phyloP scores from a whole-genome alignment of 345 rosid species.

The Nephelium lappaceum region DNA sequence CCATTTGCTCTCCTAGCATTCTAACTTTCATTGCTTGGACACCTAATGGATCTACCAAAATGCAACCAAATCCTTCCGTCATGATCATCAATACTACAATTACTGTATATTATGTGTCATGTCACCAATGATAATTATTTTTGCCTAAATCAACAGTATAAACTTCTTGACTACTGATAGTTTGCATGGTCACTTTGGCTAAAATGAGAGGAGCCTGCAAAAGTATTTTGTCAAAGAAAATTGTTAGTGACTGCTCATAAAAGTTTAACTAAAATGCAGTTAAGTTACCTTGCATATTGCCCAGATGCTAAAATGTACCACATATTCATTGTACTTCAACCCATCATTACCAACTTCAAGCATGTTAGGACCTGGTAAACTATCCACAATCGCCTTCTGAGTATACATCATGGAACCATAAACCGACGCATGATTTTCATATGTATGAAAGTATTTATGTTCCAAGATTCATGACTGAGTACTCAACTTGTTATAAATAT shows the following conservation, averaged over 20 bases:
- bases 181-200: conserved; percentile 35
- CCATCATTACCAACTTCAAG: conserved; percentile 49
- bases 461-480: too few relatives aligned
- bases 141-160: conserved; percentile 54
- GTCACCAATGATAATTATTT: background rate
- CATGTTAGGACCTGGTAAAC: conserved; percentile 41
- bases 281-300: conserved; percentile 36
- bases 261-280: background rate
- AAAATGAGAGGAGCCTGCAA: conserved; percentile 47
- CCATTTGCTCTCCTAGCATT: conserved; percentile 45
- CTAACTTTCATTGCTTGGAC: conserved; percentile 59
- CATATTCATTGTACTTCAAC: conserved; percentile 41
- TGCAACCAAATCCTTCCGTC: background rate
- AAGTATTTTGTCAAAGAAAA: background rate
- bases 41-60: conserved; percentile 39
- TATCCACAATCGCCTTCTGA: too few relatives aligned
- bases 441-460: too few relatives aligned
- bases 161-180: conserved; percentile 46
- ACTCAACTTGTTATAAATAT: too few relatives aligned
- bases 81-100: background rate
- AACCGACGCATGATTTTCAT: too few relatives aligned
- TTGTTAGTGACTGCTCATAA: background rate
- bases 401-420: too few relatives aligned
- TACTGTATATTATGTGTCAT: background rate
- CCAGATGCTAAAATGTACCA: conserved; percentile 43